These are phyloP conservation scores for Capsicum rhomboideum DNA, from an alignment of 257 asterid species.

Conservation along the genomic window DNA sequence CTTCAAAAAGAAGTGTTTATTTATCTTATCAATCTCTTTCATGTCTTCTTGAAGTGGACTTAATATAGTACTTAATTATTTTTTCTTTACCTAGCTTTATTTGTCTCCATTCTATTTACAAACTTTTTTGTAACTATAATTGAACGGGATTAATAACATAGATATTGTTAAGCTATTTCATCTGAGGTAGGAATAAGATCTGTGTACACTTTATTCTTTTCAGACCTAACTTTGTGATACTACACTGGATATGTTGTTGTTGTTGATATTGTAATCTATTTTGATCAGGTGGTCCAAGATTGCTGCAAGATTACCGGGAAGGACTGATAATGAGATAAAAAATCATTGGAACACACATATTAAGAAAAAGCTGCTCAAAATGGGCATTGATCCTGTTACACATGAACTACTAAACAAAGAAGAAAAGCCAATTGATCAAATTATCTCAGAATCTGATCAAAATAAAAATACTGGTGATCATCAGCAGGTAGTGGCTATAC, in stretches of 20 bases:
- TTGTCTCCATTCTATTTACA: neutral
- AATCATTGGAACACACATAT: conserved; percentile 97
- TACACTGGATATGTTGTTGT: neutral
- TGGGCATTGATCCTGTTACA: conserved; percentile 90
- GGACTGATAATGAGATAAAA: conserved; percentile 91
- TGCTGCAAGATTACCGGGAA: conserved; percentile 86
- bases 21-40: neutral
- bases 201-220: too few relatives aligned
- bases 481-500: conserved; percentile 5
- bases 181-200: neutral
- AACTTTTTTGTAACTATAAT: neutral
- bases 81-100: neutral
- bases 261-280: neutral
- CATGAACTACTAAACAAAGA: conserved; percentile 56
- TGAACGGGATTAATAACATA: neutral
- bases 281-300: conserved; percentile 76
- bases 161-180: neutral
- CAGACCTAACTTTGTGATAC: neutral
- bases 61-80: neutral
- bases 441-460: conserved; percentile 11
- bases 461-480: neutral
- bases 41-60: neutral
- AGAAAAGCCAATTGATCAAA: conserved; percentile 9
- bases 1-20: neutral
- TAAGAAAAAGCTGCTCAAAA: conserved; percentile 77